These are phyloP conservation scores for Cryphonectria parasitica DNA, from an alignment of 2,329 filamentous ascomycete genomes.

Conservation along the genomic window DNA sequence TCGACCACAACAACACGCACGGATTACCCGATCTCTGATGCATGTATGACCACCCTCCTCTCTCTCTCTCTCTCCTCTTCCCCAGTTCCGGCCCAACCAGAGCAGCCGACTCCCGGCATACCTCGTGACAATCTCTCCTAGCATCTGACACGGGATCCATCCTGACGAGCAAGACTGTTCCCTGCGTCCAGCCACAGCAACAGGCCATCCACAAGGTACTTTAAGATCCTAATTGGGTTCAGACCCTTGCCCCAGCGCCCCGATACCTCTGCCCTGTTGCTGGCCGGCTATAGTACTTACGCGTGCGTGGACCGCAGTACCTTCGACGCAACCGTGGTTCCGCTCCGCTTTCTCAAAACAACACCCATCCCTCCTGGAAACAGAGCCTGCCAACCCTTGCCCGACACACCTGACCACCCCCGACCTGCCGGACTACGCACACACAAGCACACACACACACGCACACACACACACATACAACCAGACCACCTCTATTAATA, in stretches of 20 bases:
- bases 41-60: not conserved
- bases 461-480: not conserved
- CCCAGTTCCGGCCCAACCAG: not conserved
- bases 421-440: constrained; percentile 11
- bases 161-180: constrained; percentile 21
- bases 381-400: constrained; percentile 27
- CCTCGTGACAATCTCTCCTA: constrained; percentile 7
- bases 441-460: not conserved
- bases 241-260: constrained; percentile 5
- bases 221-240: constrained; percentile 4
- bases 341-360: constrained; percentile 29
- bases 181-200: constrained; percentile 15
- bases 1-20: constrained; percentile 4
- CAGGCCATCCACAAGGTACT: not conserved
- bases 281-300: not conserved
- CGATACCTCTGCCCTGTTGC: not conserved
- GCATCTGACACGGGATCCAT: constrained; percentile 26
- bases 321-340: not conserved
- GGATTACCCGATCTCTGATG: constrained; percentile 1
- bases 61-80: not conserved
- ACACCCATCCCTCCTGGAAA: constrained; percentile 29
- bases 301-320: not conserved
- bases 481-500: constrained; percentile 41
- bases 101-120: not conserved
- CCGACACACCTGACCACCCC: constrained; percentile 14